Conservation (phyloP, 805 yeast genomes). For the Sungouiozyma ichnusensis region DNA sequence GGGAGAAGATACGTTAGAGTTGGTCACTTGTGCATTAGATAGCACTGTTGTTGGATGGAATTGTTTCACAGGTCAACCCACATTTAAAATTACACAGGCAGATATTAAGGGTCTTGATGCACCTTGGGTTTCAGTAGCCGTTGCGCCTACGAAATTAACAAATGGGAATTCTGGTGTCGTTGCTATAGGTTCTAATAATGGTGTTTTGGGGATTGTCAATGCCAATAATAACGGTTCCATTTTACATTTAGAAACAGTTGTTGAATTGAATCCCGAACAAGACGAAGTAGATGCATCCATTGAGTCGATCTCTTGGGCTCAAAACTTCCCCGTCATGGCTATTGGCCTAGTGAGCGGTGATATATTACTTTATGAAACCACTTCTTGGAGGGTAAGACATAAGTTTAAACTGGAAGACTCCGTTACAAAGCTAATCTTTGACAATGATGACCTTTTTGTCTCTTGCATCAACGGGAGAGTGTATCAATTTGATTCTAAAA, state of each 20-base stretch:
- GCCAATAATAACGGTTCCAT: slow-evolving; percentile 56
- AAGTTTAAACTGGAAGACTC: slow-evolving; percentile 66
- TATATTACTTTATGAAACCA: slow-evolving; percentile 69
- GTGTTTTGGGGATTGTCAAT: slow-evolving; percentile 71
- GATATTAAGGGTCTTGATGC: slow-evolving; percentile 67
- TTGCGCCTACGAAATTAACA: slow-evolving; percentile 27
- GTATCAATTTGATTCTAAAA: slow-evolving; percentile 81
- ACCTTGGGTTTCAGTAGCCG: slow-evolving; percentile 76
- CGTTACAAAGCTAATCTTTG: slow-evolving; percentile 66
- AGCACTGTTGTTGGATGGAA: slow-evolving; percentile 85
- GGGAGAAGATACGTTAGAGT: slow-evolving; percentile 48
- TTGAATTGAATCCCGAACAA: slow-evolving; percentile 45
- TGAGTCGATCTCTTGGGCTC: slow-evolving; percentile 79
- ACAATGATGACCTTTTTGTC: slow-evolving; percentile 49
- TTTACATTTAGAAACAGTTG: slow-evolving; percentile 53
- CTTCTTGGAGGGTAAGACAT: slow-evolving; percentile 78
- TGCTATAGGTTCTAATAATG: slow-evolving; percentile 85
- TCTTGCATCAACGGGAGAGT: slow-evolving; percentile 79
- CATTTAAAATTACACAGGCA: slow-evolving; percentile 53
- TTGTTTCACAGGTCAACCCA: slow-evolving; percentile 62
- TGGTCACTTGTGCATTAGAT: slow-evolving; percentile 76
- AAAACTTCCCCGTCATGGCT: slow-evolving; percentile 55
- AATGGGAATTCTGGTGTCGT: slow-evolving; percentile 42
- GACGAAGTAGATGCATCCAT: slow-evolving; percentile 58
- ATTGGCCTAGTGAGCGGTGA: slow-evolving; percentile 86